Evolutionary conservation across 108 stramenopile genomes (phyloP).

Genomic region (Epipyxis sp.): DNA sequence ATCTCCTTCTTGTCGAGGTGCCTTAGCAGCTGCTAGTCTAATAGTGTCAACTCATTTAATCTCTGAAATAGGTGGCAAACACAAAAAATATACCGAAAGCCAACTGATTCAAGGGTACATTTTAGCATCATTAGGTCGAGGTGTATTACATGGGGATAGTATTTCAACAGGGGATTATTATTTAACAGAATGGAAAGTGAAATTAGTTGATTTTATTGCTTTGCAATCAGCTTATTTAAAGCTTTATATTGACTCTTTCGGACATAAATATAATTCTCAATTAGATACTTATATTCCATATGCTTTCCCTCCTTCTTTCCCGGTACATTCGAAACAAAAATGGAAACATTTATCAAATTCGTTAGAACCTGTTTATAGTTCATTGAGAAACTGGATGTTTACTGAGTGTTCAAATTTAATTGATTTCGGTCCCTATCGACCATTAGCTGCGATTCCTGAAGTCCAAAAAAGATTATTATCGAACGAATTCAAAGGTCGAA

Average conservation of each 20-base stretch:
- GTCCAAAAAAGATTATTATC: background rate
- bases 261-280: background rate
- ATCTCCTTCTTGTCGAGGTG: background rate
- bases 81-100: background rate
- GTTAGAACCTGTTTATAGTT: constrained; percentile 6
- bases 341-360: background rate
- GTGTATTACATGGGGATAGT: background rate
- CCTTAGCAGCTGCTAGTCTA: background rate
- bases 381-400: constrained; percentile 15
- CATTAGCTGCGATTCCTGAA: background rate
- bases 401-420: constrained; percentile 7
- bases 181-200: background rate
- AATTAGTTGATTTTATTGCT: background rate
- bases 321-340: background rate
- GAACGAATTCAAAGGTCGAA: background rate
- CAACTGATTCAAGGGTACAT: background rate
- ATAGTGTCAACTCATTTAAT: background rate
- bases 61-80: background rate
- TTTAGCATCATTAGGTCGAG: constrained; percentile 5
- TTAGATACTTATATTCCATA: background rate
- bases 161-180: background rate
- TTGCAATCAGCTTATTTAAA: background rate
- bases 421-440: constrained; percentile 7
- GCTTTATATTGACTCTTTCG: constrained; percentile 16
- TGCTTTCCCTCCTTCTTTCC: background rate